Conservation (phyloP, 768 basidiomycete species). For the Dioszegia crocea region DNA sequence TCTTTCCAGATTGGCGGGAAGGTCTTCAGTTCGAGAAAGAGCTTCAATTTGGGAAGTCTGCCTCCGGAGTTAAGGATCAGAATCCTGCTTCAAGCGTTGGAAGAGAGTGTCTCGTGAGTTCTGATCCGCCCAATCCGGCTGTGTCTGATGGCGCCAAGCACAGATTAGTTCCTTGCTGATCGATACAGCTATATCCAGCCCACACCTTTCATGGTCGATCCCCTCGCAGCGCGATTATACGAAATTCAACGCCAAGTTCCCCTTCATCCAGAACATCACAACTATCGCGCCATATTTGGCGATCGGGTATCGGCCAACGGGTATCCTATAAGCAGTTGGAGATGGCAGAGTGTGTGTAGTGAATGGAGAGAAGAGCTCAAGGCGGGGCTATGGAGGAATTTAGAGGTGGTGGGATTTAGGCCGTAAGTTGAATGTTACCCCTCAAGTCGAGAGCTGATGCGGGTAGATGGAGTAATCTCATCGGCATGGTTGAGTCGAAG, state of each 20-base stretch:
- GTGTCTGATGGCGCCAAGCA: background rate
- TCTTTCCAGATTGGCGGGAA: constrained; percentile 34
- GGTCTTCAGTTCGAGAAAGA: constrained; percentile 31
- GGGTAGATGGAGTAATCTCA: background rate
- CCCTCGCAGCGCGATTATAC: constrained; percentile 12
- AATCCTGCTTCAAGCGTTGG: constrained; percentile 38
- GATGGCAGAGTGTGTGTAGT: constrained; percentile 25
- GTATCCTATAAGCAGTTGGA: constrained; percentile 35
- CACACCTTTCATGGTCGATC: constrained; percentile 18
- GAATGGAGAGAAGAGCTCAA: constrained; percentile 38
- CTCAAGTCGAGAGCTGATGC: background rate
- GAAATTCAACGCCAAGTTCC: constrained; percentile 24
- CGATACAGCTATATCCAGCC: constrained; percentile 30
- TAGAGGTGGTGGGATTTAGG: constrained; percentile 11
- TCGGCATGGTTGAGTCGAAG: background rate
- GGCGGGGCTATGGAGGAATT: constrained; percentile 24
- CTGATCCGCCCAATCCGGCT: background rate
- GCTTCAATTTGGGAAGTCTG: constrained; percentile 28
- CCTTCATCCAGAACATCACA: constrained; percentile 23
- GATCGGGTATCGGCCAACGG: constrained; percentile 33
- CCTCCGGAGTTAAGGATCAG: constrained; percentile 35
- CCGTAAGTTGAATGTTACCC: too few species aligned
- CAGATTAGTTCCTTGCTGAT: background rate
- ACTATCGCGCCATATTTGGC: constrained; percentile 31
- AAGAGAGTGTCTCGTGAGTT: constrained; percentile 26